phyloP scores from a whole-genome alignment of 345 rosid genomes.

The Trapa incisa region DNA sequence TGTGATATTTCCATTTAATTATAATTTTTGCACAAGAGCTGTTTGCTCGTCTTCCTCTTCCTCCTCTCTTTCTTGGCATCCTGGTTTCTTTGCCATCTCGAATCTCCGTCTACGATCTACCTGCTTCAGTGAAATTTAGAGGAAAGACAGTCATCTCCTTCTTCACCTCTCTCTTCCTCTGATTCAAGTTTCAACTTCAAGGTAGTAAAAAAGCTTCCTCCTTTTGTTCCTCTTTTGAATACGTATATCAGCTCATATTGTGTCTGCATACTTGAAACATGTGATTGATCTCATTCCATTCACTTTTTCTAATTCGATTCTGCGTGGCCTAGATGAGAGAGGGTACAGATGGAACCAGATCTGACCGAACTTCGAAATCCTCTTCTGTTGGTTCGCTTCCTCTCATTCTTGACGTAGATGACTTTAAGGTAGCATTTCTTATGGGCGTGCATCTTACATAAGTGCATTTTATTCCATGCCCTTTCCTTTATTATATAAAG shows the following conservation, averaged over 20 bases:
- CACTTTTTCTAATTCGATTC: constrained; percentile 1
- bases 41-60: background rate
- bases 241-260: background rate
- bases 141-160: constrained; percentile 2
- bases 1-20: no score
- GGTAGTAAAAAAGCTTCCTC: background rate
- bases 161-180: background rate
- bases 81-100: background rate
- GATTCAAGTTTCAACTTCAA: constrained; percentile 1
- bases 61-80: background rate
- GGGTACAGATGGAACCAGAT: constrained; percentile 35
- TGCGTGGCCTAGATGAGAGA: constrained; percentile 55
- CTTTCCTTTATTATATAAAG: no score
- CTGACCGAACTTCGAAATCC: constrained; percentile 35
- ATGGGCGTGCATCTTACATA: background rate
- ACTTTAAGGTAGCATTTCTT: constrained; percentile 62
- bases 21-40: no score
- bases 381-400: constrained; percentile 49
- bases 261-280: background rate
- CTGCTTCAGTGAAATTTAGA: background rate
- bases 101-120: background rate
- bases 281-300: constrained; percentile 18
- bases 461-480: background rate
- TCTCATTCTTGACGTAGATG: constrained; percentile 75
- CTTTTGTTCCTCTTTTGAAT: background rate